Conservation (phyloP, 169 alveolate species). For the Plasmodium knowlesi region DNA sequence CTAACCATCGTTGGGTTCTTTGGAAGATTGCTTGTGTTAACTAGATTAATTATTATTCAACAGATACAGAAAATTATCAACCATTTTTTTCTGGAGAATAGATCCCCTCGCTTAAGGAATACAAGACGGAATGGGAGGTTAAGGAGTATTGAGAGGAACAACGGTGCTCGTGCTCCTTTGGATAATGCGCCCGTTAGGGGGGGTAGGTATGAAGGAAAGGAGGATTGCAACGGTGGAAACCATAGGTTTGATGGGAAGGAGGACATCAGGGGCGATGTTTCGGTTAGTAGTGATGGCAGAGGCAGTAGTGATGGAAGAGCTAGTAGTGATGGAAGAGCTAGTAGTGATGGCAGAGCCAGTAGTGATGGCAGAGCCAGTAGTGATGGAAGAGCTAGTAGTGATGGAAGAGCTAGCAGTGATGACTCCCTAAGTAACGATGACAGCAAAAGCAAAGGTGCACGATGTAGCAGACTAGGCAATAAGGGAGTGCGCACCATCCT, state of each 20-base stretch:
- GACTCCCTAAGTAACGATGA: neutral
- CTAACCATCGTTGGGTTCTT: slow-evolving; percentile 50
- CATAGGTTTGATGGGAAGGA: neutral
- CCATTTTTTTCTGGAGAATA: neutral
- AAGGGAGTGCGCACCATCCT: neutral
- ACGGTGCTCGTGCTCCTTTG: neutral
- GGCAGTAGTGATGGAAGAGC: neutral
- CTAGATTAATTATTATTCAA: neutral
- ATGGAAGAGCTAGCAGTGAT: neutral
- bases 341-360: neutral
- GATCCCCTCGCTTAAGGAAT: neutral
- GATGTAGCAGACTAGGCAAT: neutral
- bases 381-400: neutral
- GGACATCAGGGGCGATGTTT: neutral
- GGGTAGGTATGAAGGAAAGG: neutral
- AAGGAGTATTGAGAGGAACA: neutral
- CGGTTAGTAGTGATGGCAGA: neutral
- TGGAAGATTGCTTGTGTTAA: neutral
- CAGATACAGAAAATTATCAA: neutral
- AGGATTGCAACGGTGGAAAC: neutral
- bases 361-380: neutral
- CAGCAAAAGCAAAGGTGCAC: neutral
- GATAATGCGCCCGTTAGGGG: neutral
- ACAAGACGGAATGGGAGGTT: neutral
- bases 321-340: neutral